Conservation (phyloP, 495 filamentous ascomycete species). For the Neurospora sp. region DNA sequence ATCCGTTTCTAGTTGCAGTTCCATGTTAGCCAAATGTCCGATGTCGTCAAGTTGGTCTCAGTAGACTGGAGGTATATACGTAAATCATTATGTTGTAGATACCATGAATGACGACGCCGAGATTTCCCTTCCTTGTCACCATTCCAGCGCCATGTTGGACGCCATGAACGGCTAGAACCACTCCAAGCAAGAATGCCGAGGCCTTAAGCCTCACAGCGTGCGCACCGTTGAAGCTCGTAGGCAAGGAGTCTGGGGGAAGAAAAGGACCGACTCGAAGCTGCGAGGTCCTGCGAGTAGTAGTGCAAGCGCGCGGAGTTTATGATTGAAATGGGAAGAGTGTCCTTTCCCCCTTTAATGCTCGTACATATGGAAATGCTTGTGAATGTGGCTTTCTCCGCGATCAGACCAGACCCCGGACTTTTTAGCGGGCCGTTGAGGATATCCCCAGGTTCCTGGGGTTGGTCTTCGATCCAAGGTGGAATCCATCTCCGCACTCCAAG, state of each 20-base stretch:
- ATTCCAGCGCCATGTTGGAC: not conserved
- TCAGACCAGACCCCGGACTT: not conserved
- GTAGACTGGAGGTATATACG: not conserved
- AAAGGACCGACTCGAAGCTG: conserved; percentile 20
- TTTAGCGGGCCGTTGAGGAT: not conserved
- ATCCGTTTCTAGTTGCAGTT: not conserved
- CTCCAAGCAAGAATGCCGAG: not conserved
- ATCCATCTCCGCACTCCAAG: not conserved
- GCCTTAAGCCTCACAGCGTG: not conserved
- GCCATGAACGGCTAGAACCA: not conserved
- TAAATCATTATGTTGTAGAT: not conserved
- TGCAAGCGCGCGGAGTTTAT: conserved; percentile 13
- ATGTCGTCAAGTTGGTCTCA: not conserved
- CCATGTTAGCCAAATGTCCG: not conserved
- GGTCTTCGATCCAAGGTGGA: not conserved
- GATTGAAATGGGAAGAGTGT: not conserved
- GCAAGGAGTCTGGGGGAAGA: not conserved
- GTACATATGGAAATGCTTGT: not conserved
- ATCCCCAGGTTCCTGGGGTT: not conserved
- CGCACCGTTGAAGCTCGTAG: not conserved
- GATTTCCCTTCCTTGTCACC: not conserved
- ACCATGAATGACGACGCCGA: not conserved
- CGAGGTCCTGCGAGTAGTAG: conserved; percentile 8
- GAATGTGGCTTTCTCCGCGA: not conserved
- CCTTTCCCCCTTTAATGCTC: not conserved